Evolutionary conservation across 176 grass and related monocot genomes (phyloP), one percentile per base, ranked within the genome.

Genomic region (Hsuehochloa calcarea): DNA sequence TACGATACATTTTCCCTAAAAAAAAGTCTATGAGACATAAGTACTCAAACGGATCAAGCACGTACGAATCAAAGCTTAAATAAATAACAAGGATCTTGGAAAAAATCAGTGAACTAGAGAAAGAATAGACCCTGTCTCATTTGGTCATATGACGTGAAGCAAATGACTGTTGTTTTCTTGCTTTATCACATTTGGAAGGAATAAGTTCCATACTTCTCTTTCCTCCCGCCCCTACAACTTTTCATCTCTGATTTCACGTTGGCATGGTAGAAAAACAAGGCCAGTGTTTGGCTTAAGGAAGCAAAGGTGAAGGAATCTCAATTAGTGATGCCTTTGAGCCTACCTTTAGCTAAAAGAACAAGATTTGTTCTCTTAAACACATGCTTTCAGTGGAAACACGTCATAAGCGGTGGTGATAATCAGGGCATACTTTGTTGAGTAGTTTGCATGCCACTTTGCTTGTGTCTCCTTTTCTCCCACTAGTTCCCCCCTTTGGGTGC

Each of bases 401-500:
- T 69, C 60, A 22, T 22, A 55, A 66, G 4, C 37, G 47, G 37
- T 38, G 67, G 59, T 59, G 59, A 47, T 38, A 69, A 79, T 65
- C 25, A 70, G 34, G 43, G 20, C 10, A 74, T 56, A 3, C 81
- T 89, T 89, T 80, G 68, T n/a, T 74, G 37, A 74, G 63, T 74
- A 39, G 27, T 80, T 22, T 60, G 80, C 65, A 65, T 88, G 65
- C 13, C 44, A 65, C 69, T 83, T 78, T n/a, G 12, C 40, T 6
- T 72, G 5, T 80, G 69, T 80, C 22, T 65, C 52, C 70, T 77
- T 82, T 77, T 72, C 19, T 77, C 65, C 45, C 72, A 65, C 54
- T 86, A 86, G 84, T 13, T 85, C 78, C 88, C 88, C 63, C 29
- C 64, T 81, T 54, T 85, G 88, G 88, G 78, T 63, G 83, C 82